Base-by-base conservation (phyloP, 2,329 filamentous ascomycete species). In the Xylariaceae sp. region DNA sequence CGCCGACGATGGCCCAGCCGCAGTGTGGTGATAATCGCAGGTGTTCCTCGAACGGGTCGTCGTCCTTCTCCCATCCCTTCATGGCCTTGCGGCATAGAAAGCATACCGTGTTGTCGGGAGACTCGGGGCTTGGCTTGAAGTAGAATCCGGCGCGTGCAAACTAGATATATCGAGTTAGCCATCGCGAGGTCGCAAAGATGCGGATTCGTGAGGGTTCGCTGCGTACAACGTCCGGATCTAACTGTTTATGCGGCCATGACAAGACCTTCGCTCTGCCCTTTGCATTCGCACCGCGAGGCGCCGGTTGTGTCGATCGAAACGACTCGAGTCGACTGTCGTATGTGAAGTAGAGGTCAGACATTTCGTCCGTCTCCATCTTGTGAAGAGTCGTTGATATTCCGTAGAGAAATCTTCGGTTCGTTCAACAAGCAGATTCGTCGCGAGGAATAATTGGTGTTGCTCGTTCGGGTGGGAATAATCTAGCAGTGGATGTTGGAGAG, bases 81-180 rank as follows among this genome's bases (percentile, higher is more conserved):
- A 99, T 81, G 57, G 87, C 85, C 72, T 90, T 89, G 63, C 85
- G 79, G 76, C 94, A 99, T 44, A 92, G 80, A 74, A 95, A 97
- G 73, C 94, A 99, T 66, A 85, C 83, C 52, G 90, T 90, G 73
- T 97, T 97, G 73, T 99, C 94, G 44, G 87, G 87, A 69, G 86
- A 89, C 51, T 84, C 82, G 55, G 84, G 80, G 11, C 83, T 85
- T 1, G 94, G 93, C 61, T 87, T 84, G 76, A 90, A 97, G 76
- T 88, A 94, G 77, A 99, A 96, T 44, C 94, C 94, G 58, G 94
- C 93, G 70, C 84, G 86, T 3, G 94, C 93, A 68, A 99, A 87
- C 89, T 96, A 71, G 23, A 30, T 50, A 18, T 2, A 52, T 48
- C 39, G 52, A 10, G 54, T 61, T 39, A 60, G 63, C 47, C 58